These are phyloP conservation scores for Starmerella khaoyaiensis DNA, from an alignment of 805 yeast genomes.

Conservation along the genomic window DNA sequence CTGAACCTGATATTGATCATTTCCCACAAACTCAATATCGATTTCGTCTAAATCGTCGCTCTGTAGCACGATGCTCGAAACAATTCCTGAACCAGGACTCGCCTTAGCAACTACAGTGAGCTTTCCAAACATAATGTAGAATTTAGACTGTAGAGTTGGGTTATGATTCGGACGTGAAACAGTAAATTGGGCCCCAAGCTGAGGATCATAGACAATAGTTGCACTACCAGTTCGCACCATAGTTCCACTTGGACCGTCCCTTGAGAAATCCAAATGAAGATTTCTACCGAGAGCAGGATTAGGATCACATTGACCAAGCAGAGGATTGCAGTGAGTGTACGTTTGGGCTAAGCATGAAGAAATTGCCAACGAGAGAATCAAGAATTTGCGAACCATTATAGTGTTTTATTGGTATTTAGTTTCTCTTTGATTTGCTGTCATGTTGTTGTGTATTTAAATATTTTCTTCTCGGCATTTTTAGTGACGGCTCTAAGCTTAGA, in stretches of 20 bases:
- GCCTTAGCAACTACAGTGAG: conserved; percentile 60
- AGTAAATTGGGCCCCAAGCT: conserved; percentile 51
- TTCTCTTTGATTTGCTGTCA: not conserved
- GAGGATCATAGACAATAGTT: conserved; percentile 30
- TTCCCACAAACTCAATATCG: conserved; percentile 79
- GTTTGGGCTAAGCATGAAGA: conserved; percentile 24
- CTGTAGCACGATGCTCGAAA: conserved; percentile 70
- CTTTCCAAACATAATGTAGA: conserved; percentile 80
- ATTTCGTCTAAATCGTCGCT: conserved; percentile 81
- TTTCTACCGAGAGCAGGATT: conserved; percentile 54
- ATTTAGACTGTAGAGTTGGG: conserved; percentile 36
- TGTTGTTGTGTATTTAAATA: not conserved
- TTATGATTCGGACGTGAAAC: conserved; percentile 55
- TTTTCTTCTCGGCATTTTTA: not conserved
- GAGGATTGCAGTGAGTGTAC: conserved; percentile 35
- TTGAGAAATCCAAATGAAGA: conserved; percentile 39
- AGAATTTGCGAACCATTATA: no score
- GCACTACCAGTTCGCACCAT: conserved; percentile 22
- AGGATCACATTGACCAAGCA: conserved; percentile 32
- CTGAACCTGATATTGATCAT: conserved; percentile 62
- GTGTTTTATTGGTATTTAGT: no score
- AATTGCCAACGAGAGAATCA: no score
- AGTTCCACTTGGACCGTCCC: conserved; percentile 24
- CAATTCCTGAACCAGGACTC: conserved; percentile 65
- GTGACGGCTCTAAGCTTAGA: no score